phyloP scores from a whole-genome alignment of 768 basidiomycete genomes.

The Suillus brevipes region DNA sequence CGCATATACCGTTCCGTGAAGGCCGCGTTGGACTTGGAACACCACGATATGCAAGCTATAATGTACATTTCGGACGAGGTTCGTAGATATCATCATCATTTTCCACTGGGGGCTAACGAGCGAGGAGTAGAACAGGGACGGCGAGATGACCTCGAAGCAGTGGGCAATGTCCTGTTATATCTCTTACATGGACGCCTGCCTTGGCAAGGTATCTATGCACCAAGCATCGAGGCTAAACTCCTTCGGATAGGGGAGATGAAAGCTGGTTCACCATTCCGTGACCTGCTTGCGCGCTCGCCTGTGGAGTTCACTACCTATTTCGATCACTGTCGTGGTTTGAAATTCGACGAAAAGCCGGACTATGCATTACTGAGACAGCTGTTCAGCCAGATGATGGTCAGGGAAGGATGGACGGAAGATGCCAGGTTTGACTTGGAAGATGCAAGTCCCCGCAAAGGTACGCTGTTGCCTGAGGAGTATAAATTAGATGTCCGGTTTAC shows the following conservation, averaged over 20 bases:
- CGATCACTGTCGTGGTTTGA: conserved; percentile 16
- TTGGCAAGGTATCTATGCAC: conserved; percentile 22
- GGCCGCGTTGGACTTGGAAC: conserved; percentile 16
- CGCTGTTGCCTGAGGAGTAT: neutral
- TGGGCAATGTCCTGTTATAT: conserved; percentile 22
- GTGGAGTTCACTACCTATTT: conserved; percentile 17
- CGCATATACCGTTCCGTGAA: conserved; percentile 18
- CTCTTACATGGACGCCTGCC: conserved; percentile 24
- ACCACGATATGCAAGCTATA: conserved; percentile 15
- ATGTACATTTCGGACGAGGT: conserved; percentile 18
- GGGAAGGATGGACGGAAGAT: neutral
- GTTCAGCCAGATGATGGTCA: conserved; percentile 7
- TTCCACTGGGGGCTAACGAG: neutral
- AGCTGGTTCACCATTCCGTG: neutral
- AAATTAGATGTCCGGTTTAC: neutral
- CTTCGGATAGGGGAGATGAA: conserved; percentile 18
- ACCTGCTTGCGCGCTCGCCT: conserved; percentile 1
- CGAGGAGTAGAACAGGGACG: conserved; percentile 18
- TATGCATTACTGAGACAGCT: conserved; percentile 18
- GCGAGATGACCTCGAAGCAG: conserved; percentile 25
- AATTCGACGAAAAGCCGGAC: conserved; percentile 24
- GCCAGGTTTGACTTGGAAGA: conserved; percentile 1
- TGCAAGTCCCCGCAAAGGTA: neutral
- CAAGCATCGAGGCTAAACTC: conserved; percentile 6
- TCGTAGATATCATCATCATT: neutral